phyloP scores from a whole-genome alignment of 805 yeast species.

The Groenewaldozyma salmanticensis region DNA sequence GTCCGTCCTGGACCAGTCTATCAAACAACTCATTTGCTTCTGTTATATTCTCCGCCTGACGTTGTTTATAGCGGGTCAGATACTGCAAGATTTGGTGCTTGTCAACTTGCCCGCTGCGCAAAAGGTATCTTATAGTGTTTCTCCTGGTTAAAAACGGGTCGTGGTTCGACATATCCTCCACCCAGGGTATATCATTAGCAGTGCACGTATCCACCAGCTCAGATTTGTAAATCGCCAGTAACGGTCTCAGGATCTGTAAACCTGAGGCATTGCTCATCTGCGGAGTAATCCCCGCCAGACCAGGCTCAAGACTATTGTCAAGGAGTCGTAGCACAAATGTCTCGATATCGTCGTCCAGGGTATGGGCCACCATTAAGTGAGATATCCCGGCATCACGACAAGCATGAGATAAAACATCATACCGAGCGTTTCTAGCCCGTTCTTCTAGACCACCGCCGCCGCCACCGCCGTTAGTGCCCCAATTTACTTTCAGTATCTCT shows the following conservation, averaged over 20 bases:
- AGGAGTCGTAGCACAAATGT: slow-evolving; percentile 50
- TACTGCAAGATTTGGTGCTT: too few relatives aligned
- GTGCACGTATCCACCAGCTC: slow-evolving; percentile 40
- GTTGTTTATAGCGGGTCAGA: too few relatives aligned
- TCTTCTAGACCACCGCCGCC: slow-evolving; percentile 37
- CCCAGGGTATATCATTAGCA: slow-evolving; percentile 40
- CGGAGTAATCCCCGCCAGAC: slow-evolving; percentile 46
- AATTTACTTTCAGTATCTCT: slow-evolving; percentile 23
- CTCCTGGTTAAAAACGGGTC: slow-evolving; percentile 47
- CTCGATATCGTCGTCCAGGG: slow-evolving; percentile 62
- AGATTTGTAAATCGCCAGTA: slow-evolving; percentile 37
- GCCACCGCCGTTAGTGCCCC: slow-evolving; percentile 12
- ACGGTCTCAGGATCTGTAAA: slow-evolving; percentile 39
- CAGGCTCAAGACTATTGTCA: slow-evolving; percentile 40
- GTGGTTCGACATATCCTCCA: slow-evolving; percentile 58
- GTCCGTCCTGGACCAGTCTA: slow-evolving; percentile 4
- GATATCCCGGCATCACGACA: slow-evolving; percentile 31
- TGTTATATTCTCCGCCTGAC: slow-evolving; percentile 15
- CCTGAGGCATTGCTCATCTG: slow-evolving; percentile 5
- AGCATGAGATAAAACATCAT: slow-evolving; percentile 32
- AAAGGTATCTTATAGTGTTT: slow-evolving; percentile 40
- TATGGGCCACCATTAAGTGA: slow-evolving; percentile 55
- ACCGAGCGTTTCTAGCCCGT: slow-evolving; percentile 49
- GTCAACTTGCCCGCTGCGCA: neutral
- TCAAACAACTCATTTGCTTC: slow-evolving; percentile 15